Evolutionary conservation across 495 filamentous ascomycete genomes (phyloP).

Genomic region (Thermothielavioides terrestris): DNA sequence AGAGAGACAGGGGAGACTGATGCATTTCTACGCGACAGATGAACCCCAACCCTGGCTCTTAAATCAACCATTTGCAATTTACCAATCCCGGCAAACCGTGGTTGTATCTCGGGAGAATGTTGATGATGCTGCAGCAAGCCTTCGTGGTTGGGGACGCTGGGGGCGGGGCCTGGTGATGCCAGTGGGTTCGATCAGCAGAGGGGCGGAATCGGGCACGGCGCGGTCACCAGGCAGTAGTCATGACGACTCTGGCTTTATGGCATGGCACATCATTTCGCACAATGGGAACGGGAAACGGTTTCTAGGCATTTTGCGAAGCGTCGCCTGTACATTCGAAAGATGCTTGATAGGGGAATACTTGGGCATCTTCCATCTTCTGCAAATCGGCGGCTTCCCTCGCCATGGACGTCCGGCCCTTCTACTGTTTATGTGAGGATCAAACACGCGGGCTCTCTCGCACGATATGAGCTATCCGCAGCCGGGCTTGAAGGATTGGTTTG

Average conservation of each 20-base stretch:
- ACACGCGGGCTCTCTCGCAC: background rate
- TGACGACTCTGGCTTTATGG: slow-evolving; percentile 10
- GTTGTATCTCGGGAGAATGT: background rate
- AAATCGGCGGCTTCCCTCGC: background rate
- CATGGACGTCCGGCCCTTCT: background rate
- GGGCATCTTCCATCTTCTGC: slow-evolving; percentile 15
- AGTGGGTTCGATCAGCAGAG: background rate
- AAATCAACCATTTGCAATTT: slow-evolving; percentile 23
- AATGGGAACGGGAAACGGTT: slow-evolving; percentile 10
- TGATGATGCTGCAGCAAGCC: slow-evolving; percentile 2
- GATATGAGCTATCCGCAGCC: background rate
- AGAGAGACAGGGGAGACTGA: background rate
- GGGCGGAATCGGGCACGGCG: background rate
- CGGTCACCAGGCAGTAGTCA: slow-evolving; percentile 5
- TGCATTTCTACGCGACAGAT: slow-evolving; percentile 25
- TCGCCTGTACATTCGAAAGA: slow-evolving; percentile 14
- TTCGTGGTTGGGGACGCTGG: background rate
- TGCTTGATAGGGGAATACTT: slow-evolving; percentile 13
- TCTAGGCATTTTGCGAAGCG: slow-evolving; percentile 10
- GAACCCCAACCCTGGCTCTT: slow-evolving; percentile 45
- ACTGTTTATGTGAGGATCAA: background rate
- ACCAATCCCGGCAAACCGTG: slow-evolving; percentile 6
- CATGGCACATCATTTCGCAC: slow-evolving; percentile 15
- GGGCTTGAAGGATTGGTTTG: background rate
- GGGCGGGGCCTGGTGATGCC: slow-evolving; percentile 9